Evolutionary conservation across 2,329 filamentous ascomycete species (phyloP), one percentile per base, ranked within the genome.

Genomic region (Pezicula neosporulosa): DNA sequence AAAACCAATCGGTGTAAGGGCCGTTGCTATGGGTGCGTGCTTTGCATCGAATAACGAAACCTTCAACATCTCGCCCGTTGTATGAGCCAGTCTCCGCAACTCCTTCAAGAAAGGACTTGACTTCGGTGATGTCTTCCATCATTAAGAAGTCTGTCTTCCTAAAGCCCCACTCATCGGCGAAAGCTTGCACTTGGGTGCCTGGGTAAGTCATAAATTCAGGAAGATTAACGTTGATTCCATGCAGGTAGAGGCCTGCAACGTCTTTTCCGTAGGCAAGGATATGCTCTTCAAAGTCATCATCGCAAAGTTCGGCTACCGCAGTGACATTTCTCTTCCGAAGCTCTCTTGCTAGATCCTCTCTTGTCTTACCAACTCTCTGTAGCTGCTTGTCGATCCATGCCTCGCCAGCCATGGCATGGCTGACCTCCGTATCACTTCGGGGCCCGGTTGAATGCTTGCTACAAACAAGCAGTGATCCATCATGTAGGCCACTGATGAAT

Each of bases 371-470:
- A 18, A 96, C 75, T 1, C 80, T 78, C 36, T 79, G 77, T 37
- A 99, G 79, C 70, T 99, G 94, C 57, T 76, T 80, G 67, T 94
- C 87, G 1, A 96, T 77, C 78, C 90, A 93, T 52, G 72, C 72
- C 74, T 97, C 92, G 43, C 93, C 94, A 3, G 85, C 90, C 52
- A 80, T 77, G 3, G 94, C 90, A 74, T 99, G 94, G 70, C 90
- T 97, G 51, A 88, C 59, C 28, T 84, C 78, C 5, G 76, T 72
- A 65, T 95, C 90, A 19, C 70, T 71, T n/a, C 93, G 82, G 21
- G 82, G 76, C 6, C 94, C 94, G 0, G 92, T 97, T 0, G 94
- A 97, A 69, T 99, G 94, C 67, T 99, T 99, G 77, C 93, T 97
- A 80, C 93, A 97, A n/a, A 99, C 92, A 7, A 99, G 76, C 9